Conservation (phyloP, 73 alveolate genomes). For the Paramecium tetraurelia region DNA sequence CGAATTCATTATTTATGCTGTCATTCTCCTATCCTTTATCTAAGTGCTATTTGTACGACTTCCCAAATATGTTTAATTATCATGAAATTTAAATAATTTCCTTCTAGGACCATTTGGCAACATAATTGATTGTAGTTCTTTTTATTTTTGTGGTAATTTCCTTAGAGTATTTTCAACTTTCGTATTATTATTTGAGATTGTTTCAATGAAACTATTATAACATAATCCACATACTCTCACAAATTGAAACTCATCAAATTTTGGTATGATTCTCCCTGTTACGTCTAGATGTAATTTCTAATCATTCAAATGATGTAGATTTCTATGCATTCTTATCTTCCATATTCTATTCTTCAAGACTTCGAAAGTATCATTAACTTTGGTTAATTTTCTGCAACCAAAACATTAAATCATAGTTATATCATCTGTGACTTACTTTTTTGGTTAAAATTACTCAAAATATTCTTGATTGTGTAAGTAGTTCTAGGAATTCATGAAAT, state of each 20-base stretch:
- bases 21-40: background rate
- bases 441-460: background rate
- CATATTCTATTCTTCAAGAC: background rate
- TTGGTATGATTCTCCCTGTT: background rate
- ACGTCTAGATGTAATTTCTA: background rate
- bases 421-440: background rate
- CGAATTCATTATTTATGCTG: background rate
- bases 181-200: background rate
- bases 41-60: background rate
- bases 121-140: background rate
- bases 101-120: background rate
- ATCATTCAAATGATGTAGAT: conserved; percentile 4
- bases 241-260: background rate
- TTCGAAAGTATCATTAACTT: background rate
- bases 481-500: background rate
- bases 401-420: background rate
- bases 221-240: conserved; percentile 12
- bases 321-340: conserved; percentile 9
- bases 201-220: conserved; percentile 2
- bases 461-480: background rate
- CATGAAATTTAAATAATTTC: background rate
- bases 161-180: background rate
- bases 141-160: background rate
- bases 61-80: background rate
- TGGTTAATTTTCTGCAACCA: background rate